phyloP scores from a whole-genome alignment of 805 yeast species.

The Zygosaccharomyces pseudorouxii region DNA sequence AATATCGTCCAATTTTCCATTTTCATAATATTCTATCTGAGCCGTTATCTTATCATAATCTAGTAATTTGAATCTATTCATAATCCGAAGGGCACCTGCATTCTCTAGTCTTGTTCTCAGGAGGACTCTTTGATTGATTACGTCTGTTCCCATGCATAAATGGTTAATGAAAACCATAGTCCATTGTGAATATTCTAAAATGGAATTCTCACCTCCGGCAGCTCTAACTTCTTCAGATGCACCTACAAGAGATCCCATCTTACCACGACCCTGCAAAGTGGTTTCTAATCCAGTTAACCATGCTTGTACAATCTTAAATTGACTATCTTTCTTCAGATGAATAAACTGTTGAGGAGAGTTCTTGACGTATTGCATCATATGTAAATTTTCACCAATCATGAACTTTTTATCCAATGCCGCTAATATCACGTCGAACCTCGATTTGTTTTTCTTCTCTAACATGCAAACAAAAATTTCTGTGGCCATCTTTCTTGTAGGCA shows the following conservation, averaged over 20 bases:
- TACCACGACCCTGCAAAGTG: conserved; percentile 80
- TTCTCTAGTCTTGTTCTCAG: conserved; percentile 33
- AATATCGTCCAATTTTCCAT: conserved; percentile 36
- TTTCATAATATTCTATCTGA: conserved; percentile 61
- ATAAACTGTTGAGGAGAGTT: conserved; percentile 20
- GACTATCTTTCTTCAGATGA: conserved; percentile 18
- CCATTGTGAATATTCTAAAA: conserved; percentile 33
- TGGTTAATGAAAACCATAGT: conserved; percentile 32
- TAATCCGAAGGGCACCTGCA: conserved; percentile 29
- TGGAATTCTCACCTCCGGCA: conserved; percentile 40
- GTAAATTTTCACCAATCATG: conserved; percentile 24
- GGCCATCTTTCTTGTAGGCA: conserved; percentile 71
- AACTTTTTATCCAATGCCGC: conserved; percentile 37
- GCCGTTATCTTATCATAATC: conserved; percentile 60
- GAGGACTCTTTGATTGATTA: conserved; percentile 32
- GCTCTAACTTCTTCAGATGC: conserved; percentile 75
- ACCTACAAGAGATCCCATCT: conserved; percentile 86
- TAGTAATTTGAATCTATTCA: conserved; percentile 48
- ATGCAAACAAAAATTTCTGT: conserved; percentile 68
- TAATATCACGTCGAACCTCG: conserved; percentile 43
- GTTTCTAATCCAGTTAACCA: conserved; percentile 67
- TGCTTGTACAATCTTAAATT: conserved; percentile 47
- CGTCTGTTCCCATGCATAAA: conserved; percentile 27
- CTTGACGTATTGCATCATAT: conserved; percentile 22
- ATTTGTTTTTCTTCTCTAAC: conserved; percentile 42